A percentile compares a stretch with the other conserved stretches of the same genome.
Evolutionary conservation across 352 stramenopile genomes (phyloP).

Genomic region (Achlya hypogyna): DNA sequence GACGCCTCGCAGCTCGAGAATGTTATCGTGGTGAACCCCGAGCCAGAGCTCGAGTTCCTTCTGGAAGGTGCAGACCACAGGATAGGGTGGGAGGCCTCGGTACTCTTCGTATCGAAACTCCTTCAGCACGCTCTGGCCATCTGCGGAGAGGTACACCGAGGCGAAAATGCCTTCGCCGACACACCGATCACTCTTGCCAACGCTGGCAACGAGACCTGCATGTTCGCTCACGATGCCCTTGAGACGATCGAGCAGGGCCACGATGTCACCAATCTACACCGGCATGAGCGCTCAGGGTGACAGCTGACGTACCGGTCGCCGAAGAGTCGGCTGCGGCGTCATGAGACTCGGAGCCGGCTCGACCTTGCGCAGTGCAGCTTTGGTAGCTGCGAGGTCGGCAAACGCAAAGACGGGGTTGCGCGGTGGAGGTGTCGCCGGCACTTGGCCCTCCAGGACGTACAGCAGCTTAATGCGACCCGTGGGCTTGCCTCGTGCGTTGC

Average conservation of each 20-base stretch:
- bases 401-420: neutral
- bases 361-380: neutral
- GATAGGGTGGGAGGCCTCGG: neutral
- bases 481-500: conserved; percentile 4
- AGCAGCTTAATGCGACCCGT: conserved; percentile 17
- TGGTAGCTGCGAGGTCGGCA: neutral
- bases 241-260: neutral
- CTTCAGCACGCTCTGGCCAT: neutral
- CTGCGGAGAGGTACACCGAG: neutral
- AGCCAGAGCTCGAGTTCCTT: conserved; percentile 1
- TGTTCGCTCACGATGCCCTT: neutral
- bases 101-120: conserved; percentile 12
- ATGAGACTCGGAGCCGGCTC: neutral
- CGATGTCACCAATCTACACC: neutral
- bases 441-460: neutral
- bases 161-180: conserved; percentile 16
- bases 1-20: conserved; percentile 5
- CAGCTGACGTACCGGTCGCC: neutral
- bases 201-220: too few species aligned
- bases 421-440: neutral
- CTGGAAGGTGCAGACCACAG: neutral
- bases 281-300: neutral
- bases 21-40: conserved; percentile 12
- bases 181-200: neutral
- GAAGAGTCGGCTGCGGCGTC: neutral